phyloP scores from a whole-genome alignment of 2,329 filamentous ascomycete species.

The Epichloe uncinata region DNA sequence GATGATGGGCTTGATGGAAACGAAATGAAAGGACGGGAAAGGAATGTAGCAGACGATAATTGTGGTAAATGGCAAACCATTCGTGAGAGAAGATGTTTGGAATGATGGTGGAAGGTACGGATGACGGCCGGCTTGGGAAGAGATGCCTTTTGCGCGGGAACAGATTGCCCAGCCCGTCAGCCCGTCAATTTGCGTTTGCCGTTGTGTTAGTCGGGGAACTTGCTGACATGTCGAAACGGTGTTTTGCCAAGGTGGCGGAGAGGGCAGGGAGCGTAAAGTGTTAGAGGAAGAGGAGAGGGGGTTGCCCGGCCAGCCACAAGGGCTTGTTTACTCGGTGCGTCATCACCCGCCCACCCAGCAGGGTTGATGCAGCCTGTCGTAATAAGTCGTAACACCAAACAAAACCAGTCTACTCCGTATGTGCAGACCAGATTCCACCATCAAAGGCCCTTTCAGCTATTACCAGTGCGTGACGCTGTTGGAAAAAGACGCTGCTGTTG shows the following conservation, averaged over 20 bases:
- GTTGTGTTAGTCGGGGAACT: background rate
- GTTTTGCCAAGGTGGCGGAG: background rate
- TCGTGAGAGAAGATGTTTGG: background rate
- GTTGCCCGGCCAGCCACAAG: slow-evolving; percentile 9
- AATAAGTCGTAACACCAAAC: no score
- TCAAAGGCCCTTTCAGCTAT: no score
- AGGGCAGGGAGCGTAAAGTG: no score
- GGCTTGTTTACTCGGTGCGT: slow-evolving; percentile 21
- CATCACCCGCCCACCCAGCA: slow-evolving; percentile 9
- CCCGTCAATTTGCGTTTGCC: background rate
- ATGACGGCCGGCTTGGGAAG: background rate
- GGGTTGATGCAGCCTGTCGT: no score
- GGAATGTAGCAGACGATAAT: background rate
- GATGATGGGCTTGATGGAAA: background rate
- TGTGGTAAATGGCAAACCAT: slow-evolving; percentile 6
- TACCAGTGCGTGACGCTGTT: no score
- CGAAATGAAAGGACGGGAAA: no score
- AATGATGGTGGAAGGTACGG: background rate
- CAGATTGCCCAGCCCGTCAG: no score
- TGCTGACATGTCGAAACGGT: background rate
- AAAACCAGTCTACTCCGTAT: no score
- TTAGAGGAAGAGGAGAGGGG: no score
- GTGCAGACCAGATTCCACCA: no score
- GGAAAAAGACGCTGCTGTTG: no score
- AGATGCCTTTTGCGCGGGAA: no score